A percentile compares a stretch with the other conserved stretches of the same genome.
These are phyloP conservation scores for Aegilops longissima DNA, from an alignment of 176 grass and related monocot species.

Conservation along the genomic window DNA sequence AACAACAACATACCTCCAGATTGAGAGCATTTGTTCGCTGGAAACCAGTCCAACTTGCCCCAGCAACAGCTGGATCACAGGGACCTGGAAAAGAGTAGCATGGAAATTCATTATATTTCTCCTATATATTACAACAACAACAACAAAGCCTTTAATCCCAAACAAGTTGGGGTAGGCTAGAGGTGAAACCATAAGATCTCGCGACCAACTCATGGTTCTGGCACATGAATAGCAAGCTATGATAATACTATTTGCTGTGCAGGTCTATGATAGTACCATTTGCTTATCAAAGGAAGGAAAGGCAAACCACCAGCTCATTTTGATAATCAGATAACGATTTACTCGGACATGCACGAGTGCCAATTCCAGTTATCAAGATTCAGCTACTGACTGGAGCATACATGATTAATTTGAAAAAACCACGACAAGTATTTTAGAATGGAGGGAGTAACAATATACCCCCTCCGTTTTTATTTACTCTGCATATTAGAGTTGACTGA, in stretches of 20 bases:
- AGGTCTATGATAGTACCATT: conserved; percentile 9
- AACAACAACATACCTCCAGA: conserved; percentile 98
- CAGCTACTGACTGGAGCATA: background rate
- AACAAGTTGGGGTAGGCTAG: too few relatives aligned
- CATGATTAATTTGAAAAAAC: too few relatives aligned
- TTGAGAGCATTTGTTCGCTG: conserved; percentile 88
- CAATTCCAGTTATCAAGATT: background rate
- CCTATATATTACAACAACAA: background rate
- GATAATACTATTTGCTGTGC: background rate
- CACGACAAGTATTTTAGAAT: too few relatives aligned
- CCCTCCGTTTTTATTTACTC: too few relatives aligned
- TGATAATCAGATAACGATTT: conserved; percentile 6
- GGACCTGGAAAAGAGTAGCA: conserved; percentile 65
- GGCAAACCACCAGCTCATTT: conserved; percentile 7
- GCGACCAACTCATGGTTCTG: too few relatives aligned
- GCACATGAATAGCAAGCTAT: too few relatives aligned
- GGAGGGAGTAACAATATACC: background rate
- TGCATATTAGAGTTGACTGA: too few relatives aligned
- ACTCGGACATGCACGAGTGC: background rate
- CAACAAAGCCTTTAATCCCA: too few relatives aligned
- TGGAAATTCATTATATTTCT: background rate
- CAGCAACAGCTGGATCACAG: conserved; percentile 86
- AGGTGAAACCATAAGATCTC: too few relatives aligned
- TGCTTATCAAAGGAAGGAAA: conserved; percentile 9
- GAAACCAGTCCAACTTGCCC: conserved; percentile 92